These are phyloP conservation scores for Pichia sp. DNA, from an alignment of 1,139 yeast genomes.

Conservation along the genomic window DNA sequence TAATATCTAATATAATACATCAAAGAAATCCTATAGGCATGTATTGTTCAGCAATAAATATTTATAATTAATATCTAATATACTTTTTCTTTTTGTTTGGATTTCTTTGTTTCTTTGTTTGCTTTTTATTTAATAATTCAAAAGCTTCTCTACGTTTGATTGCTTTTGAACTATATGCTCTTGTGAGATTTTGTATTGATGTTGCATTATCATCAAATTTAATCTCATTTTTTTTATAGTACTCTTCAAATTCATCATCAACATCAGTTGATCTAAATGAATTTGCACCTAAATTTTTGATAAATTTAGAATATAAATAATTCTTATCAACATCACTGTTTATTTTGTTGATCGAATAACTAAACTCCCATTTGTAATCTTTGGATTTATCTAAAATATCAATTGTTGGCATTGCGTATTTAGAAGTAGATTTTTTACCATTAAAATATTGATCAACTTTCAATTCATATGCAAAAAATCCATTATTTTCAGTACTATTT, in stretches of 20 bases:
- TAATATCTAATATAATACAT: background rate
- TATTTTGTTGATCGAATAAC: conserved; percentile 21
- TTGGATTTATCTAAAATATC: conserved; percentile 17
- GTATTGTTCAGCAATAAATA: background rate
- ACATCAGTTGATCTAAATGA: conserved; percentile 17
- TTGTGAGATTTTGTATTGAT: conserved; percentile 28
- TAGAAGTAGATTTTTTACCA: conserved; percentile 12
- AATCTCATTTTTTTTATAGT: conserved; percentile 17
- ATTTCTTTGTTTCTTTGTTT: background rate
- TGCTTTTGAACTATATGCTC: conserved; percentile 37
- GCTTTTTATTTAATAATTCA: background rate
- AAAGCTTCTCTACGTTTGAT: conserved; percentile 14
- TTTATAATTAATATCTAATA: background rate
- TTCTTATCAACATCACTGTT: conserved; percentile 8
- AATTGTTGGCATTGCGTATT: conserved; percentile 25
- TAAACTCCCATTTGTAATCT: conserved; percentile 23
- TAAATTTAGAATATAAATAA: conserved; percentile 16
- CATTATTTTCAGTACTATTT: conserved; percentile 10
- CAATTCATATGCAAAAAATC: conserved; percentile 22
- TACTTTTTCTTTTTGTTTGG: background rate
- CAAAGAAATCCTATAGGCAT: background rate
- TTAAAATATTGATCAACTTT: conserved; percentile 24
- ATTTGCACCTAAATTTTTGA: conserved; percentile 21
- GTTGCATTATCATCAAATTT: conserved; percentile 27
- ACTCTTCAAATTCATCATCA: conserved; percentile 19